Evolutionary conservation across 495 filamentous ascomycete genomes (phyloP).

Genomic region (Podospora bellae-mahoneyi): DNA sequence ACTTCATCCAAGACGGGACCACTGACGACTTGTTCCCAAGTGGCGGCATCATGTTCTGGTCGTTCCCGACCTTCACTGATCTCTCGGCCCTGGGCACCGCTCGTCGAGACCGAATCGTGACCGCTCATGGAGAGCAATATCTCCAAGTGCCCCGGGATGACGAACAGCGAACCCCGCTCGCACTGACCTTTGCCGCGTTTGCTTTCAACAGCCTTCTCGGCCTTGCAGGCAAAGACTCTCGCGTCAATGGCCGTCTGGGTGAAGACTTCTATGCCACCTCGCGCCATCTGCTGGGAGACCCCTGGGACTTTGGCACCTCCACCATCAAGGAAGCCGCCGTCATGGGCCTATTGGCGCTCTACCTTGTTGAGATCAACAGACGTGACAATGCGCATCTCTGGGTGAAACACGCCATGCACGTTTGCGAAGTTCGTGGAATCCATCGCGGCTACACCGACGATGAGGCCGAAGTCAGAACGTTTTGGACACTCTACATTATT

Average conservation of each 20-base stretch:
- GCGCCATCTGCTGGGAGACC: slow-evolving; percentile 34
- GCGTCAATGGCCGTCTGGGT: slow-evolving; percentile 23
- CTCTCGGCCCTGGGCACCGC: not conserved
- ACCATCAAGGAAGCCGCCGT: slow-evolving; percentile 32
- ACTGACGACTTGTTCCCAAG: slow-evolving; percentile 18
- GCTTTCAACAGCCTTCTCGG: slow-evolving; percentile 29
- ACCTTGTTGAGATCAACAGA: slow-evolving; percentile 40
- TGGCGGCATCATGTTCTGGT: slow-evolving; percentile 42
- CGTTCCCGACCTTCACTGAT: slow-evolving; percentile 14
- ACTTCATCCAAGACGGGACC: slow-evolving; percentile 34
- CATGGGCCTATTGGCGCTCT: slow-evolving; percentile 40
- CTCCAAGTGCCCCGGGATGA: not conserved
- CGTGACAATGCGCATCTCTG: slow-evolving; percentile 39
- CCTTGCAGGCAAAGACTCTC: slow-evolving; percentile 17
- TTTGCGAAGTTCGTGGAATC: slow-evolving; percentile 36
- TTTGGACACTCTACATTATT: slow-evolving; percentile 45
- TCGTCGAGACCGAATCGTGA: not conserved
- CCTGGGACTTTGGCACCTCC: slow-evolving; percentile 33
- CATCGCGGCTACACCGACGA: slow-evolving; percentile 31
- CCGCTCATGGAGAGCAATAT: not conserved
- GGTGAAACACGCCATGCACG: slow-evolving; percentile 37
- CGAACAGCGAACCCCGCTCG: not conserved
- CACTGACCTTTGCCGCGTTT: slow-evolving; percentile 31
- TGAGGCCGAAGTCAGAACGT: slow-evolving; percentile 35
- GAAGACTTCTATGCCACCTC: slow-evolving; percentile 39